Evolutionary conservation across 148 eudicot species (phyloP).

Genomic region (Heliosperma pusillum): DNA sequence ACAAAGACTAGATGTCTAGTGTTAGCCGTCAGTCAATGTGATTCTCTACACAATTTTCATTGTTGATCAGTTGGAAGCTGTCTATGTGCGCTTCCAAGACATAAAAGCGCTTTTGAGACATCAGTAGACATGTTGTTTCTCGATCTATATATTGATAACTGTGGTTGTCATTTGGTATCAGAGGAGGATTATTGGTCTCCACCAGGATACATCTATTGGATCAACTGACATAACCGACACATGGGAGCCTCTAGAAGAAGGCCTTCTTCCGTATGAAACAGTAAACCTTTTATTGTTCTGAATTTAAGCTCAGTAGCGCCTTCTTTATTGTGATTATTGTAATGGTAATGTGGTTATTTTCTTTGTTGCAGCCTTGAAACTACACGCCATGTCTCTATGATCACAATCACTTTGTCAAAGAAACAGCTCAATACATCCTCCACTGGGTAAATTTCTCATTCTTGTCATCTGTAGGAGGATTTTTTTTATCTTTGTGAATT

Average conservation of each 20-base stretch:
- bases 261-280: conserved; percentile 54
- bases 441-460: conserved; percentile 39
- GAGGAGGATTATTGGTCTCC: conserved; percentile 63
- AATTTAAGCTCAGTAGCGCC: not conserved
- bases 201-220: conserved; percentile 53
- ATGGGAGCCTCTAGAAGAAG: conserved; percentile 77
- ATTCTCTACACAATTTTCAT: not conserved
- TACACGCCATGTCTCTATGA: conserved; percentile 70
- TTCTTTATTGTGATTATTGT: not conserved
- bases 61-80: too few relatives aligned
- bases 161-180: conserved; percentile 20
- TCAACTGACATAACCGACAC: conserved; percentile 61
- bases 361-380: conserved; percentile 52
- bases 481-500: not conserved
- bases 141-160: not conserved
- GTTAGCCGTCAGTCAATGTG: not conserved
- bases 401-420: conserved; percentile 58
- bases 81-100: too few relatives aligned
- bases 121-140: too few relatives aligned
- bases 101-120: too few relatives aligned
- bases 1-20: not conserved
- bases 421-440: conserved; percentile 55
- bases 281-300: conserved; percentile 9
- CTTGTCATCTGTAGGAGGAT: not conserved
- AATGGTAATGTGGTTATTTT: not conserved